These are phyloP conservation scores for Blastobotrys parvus DNA, from an alignment of 805 yeast genomes.

Conservation along the genomic window DNA sequence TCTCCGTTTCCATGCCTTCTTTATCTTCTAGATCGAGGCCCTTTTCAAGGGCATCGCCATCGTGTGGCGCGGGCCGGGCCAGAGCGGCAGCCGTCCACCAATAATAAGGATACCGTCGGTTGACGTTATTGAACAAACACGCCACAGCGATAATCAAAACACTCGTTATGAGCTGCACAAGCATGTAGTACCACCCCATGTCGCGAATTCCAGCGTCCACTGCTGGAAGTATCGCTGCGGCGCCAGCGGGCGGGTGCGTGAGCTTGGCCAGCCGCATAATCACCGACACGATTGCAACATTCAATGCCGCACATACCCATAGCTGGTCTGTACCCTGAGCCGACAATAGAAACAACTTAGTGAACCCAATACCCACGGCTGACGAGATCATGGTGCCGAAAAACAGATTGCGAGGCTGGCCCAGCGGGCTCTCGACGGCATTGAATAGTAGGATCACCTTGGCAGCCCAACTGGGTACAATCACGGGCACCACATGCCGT, in stretches of 20 bases:
- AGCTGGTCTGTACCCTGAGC: constrained; percentile 37
- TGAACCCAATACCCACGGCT: constrained; percentile 45
- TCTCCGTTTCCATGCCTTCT: too few species aligned
- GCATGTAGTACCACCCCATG: constrained; percentile 62
- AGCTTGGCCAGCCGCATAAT: constrained; percentile 46
- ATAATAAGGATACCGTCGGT: constrained; percentile 45
- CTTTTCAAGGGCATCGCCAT: too few species aligned
- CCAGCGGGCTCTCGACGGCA: constrained; percentile 44
- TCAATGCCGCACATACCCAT: constrained; percentile 51
- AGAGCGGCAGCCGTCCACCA: constrained; percentile 47
- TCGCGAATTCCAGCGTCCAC: constrained; percentile 38
- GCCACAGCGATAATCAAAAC: constrained; percentile 43
- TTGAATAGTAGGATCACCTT: constrained; percentile 53
- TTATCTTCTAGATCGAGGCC: too few species aligned
- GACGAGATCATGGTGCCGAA: constrained; percentile 49
- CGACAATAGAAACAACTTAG: constrained; percentile 44
- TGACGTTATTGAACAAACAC: constrained; percentile 44
- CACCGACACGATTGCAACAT: constrained; percentile 47
- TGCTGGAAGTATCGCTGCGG: constrained; percentile 54
- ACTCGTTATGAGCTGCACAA: constrained; percentile 43
- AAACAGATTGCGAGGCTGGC: constrained; percentile 56
- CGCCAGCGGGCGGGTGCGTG: constrained; percentile 69
- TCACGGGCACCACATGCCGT: constrained; percentile 16
- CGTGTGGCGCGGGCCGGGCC: too few species aligned
- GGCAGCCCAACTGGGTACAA: constrained; percentile 43